Conservation (phyloP, 768 basidiomycete genomes). For the Asterophora parasitica region DNA sequence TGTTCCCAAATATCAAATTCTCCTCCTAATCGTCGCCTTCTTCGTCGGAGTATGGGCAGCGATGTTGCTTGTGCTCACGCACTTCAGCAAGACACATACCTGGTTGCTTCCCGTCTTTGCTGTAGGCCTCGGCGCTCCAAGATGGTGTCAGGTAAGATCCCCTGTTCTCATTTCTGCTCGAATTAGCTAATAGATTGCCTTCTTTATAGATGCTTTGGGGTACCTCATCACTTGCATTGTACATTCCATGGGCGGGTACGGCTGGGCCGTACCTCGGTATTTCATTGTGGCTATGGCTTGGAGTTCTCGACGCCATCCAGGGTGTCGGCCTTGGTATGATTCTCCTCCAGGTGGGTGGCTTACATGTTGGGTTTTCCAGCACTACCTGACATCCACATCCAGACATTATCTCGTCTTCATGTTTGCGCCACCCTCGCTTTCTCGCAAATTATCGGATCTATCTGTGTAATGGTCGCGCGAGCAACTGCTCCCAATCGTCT, state of each 20-base stretch:
- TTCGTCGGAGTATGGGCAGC: slow-evolving; percentile 85
- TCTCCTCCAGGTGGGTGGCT: slow-evolving; percentile 56
- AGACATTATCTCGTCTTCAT: slow-evolving; percentile 88
- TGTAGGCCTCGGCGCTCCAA: slow-evolving; percentile 87
- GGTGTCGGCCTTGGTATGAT: slow-evolving; percentile 95
- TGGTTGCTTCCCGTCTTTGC: slow-evolving; percentile 95
- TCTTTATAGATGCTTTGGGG: slow-evolving; percentile 80
- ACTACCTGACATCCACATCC: slow-evolving; percentile 19
- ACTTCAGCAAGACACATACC: slow-evolving; percentile 90
- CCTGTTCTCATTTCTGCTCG: neutral
- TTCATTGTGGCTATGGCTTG: slow-evolving; percentile 92
- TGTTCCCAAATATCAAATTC: slow-evolving; percentile 79
- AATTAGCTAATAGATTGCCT: neutral
- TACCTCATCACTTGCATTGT: slow-evolving; percentile 87
- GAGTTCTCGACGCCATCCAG: slow-evolving; percentile 90
- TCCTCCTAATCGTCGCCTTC: slow-evolving; percentile 76
- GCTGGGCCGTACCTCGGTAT: slow-evolving; percentile 87
- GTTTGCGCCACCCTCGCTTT: slow-evolving; percentile 92
- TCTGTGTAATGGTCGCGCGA: slow-evolving; percentile 90
- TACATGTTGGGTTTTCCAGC: slow-evolving; percentile 19
- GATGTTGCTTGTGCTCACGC: slow-evolving; percentile 69
- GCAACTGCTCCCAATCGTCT: slow-evolving; percentile 87
- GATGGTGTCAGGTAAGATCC: slow-evolving; percentile 83
- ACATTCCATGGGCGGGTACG: slow-evolving; percentile 88
- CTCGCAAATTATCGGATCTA: slow-evolving; percentile 83